Evolutionary conservation across 2,329 filamentous ascomycete genomes (phyloP), one percentile per base, ranked within the genome.

Genomic region (Claviceps digitariae): DNA sequence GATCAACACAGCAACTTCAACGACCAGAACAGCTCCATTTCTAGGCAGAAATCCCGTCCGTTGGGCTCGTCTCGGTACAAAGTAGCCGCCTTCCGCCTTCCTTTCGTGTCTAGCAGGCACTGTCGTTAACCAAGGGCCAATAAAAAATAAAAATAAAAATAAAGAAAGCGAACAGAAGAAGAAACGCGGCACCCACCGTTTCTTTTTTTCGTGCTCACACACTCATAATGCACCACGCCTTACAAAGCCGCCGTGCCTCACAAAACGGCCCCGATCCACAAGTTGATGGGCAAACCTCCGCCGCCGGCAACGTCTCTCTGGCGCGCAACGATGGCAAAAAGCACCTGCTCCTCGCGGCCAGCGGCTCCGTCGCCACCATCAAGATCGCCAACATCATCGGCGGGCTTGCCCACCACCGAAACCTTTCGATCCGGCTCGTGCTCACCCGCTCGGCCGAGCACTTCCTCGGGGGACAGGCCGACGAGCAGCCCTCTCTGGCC

Each of bases 371-470:
- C n/a, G 90, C 90, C 15, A 89, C 87, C 7, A 95, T 95, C 63
- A 96, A 96, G 65, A 72, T 89, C 2, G 82, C 82, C 1, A 72
- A 78, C 41, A 87, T 90, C 58, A 73, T 85, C 55, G 62, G 69
- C 20, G 74, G 81, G 1, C 76, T 90, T 4, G 74, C 69, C 17
- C 60, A 64, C 46, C 75, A 60, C 61, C 65, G 58, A 63, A 76
- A 70, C 48, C 73, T 96, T 54, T 89, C 87, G 10, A 89, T 97
- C 66, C 86, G 90, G n/a, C 72, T 97, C 52, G 72, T 97, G 55
- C 76, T 97, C 55, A 95, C 90, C 3, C 69, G 78, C 34, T 82
- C 84, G 1, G 87, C 91, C 0, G 70, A 77, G 25, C 76, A 83
- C 31, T 97, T 97, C 66, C 80, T 97, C 0, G 73, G 74, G 13